Evolutionary conservation across 495 filamentous ascomycete genomes (phyloP), one percentile per base, ranked within the genome.

Genomic region (Pseudomonodictys pantanalensis): DNA sequence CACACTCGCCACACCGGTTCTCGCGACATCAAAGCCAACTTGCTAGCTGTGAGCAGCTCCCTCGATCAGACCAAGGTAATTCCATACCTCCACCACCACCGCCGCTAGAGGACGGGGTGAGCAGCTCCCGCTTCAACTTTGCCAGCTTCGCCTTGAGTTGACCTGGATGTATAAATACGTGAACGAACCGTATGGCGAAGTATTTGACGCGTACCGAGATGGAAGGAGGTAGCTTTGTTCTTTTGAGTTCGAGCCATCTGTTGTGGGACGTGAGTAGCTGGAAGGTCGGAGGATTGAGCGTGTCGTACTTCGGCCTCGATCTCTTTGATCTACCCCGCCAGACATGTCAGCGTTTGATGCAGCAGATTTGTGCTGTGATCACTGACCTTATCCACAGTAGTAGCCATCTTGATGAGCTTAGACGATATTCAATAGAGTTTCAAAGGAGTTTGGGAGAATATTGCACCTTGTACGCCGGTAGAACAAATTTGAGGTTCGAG

Each of bases 101-200:
- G 46, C 92, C 91, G 56, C 88, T 81, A 29, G 84, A 81, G 45
- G 84, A 78, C 3, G 93, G 93, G 43, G 91, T 95, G 64, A 98
- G 80, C 35, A 98, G 86, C 73, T 98, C 93, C 74, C 90, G 83
- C 78, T 96, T 96, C 68, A 98, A 78, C 77, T 97, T 98, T 20
- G 93, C 92, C 72, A 98, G 88, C 77, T 98, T 98, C 43, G 93
- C 93, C 76, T 98, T 98, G 68, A 98, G 78, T 79, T 97, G 93
- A 69, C 91, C 91, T 83, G 61, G 48, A 63, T 43, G 11, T 22
- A 11, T 41, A 20, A 49, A 26, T 50, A 32, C 38, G 28, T 43
- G 12, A 6, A 10, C 4, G 3, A 8, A 12, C 1, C 24, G 18
- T 11, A 29, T 9, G 20, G 24, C 25, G 9, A 24, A 10, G 9